These are phyloP conservation scores for Polytrichum formosum DNA, from an alignment of 225 moss, liverwort and hornwort genomes.

Conservation along the genomic window DNA sequence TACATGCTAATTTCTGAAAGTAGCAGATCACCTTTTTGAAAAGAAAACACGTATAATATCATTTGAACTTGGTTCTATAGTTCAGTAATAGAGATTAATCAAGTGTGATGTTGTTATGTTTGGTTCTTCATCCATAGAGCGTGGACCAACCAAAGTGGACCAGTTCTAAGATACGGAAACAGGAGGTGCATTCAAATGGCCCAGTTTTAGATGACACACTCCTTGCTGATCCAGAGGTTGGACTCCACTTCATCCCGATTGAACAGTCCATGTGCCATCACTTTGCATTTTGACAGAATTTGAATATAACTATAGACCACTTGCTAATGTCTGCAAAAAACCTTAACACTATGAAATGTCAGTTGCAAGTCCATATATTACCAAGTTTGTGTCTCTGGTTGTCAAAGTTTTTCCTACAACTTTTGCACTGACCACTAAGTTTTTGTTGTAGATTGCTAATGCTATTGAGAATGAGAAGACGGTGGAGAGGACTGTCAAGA, in stretches of 20 bases:
- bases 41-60: background rate
- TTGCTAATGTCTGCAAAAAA: too few species aligned
- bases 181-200: slow-evolving; percentile 86
- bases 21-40: background rate
- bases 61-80: too few species aligned
- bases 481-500: slow-evolving; percentile 50
- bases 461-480: slow-evolving; percentile 81
- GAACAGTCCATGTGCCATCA: too few species aligned
- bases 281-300: too few species aligned
- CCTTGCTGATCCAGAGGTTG: slow-evolving; percentile 79
- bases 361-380: too few species aligned
- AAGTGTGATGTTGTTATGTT: background rate
- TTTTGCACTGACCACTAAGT: background rate
- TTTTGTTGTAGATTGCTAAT: slow-evolving; percentile 51
- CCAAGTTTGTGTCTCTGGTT: too few species aligned
- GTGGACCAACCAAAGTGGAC: slow-evolving; percentile 62
- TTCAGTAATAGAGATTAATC: too few species aligned
- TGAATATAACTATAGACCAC: too few species aligned
- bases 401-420: background rate
- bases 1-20: too few species aligned
- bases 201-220: slow-evolving; percentile 77
- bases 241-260: background rate
- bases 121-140: slow-evolving; percentile 29
- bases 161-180: slow-evolving; percentile 74
- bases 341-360: too few species aligned